These are phyloP conservation scores for Lachancea lanzarotensis DNA, from an alignment of 805 yeast genomes.

Conservation along the genomic window DNA sequence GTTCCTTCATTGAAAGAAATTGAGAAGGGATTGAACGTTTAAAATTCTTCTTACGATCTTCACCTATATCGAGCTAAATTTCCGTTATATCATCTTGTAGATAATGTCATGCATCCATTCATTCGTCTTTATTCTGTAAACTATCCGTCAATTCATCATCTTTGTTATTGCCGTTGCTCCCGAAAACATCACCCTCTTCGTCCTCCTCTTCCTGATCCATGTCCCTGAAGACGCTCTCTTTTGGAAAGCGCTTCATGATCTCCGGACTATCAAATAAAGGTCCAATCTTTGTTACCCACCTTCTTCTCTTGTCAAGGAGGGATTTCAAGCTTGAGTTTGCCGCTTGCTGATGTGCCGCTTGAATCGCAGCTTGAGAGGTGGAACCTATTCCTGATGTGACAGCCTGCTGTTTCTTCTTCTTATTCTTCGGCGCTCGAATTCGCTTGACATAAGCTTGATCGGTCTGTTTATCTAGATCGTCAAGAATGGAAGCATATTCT, in stretches of 20 bases:
- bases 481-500: constrained; percentile 82
- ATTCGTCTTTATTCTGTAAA: constrained; percentile 10
- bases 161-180: constrained; percentile 22
- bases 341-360: constrained; percentile 53
- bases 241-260: constrained; percentile 72
- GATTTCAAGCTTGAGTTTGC: constrained; percentile 74
- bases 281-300: constrained; percentile 90
- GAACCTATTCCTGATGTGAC: constrained; percentile 19
- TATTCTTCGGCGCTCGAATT: constrained; percentile 58
- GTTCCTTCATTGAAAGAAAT: constrained; percentile 65
- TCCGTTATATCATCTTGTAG: not conserved
- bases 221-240: constrained; percentile 46
- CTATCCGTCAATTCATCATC: constrained; percentile 26
- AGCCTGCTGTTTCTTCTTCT: constrained; percentile 33
- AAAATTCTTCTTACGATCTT: not conserved
- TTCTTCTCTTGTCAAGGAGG: constrained; percentile 71
- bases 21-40: constrained; percentile 31
- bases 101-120: constrained; percentile 5
- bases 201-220: constrained; percentile 37
- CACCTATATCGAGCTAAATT: not conserved
- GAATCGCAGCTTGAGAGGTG: constrained; percentile 32
- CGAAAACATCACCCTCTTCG: constrained; percentile 34
- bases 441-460: constrained; percentile 89
- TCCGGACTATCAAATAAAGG: constrained; percentile 65
- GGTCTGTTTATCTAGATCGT: constrained; percentile 92